A percentile compares a stretch with the other conserved stretches of the same genome.
These are phyloP conservation scores for Euphrasia arctica DNA, from an alignment of 305 asterid species.

Conservation along the genomic window DNA sequence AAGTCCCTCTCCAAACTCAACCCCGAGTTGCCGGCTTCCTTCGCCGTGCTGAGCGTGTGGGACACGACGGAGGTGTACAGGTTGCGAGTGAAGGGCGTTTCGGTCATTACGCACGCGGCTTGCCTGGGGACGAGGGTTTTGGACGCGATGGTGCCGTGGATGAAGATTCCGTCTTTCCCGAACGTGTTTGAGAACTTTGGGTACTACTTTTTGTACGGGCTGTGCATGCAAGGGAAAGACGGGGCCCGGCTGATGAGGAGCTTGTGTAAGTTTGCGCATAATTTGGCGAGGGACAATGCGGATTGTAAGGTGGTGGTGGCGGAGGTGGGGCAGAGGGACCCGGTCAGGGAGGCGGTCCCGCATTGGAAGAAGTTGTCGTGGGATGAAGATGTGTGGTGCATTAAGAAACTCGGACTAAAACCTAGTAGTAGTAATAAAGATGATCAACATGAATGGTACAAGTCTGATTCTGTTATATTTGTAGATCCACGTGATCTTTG, in stretches of 20 bases:
- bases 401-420: constrained; percentile 46
- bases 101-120: constrained; percentile 44
- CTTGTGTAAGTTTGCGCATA: constrained; percentile 56
- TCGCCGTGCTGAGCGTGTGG: constrained; percentile 59
- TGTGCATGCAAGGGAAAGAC: constrained; percentile 66
- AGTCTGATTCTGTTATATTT: constrained; percentile 46
- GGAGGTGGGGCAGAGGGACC: constrained; percentile 66
- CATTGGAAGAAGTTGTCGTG: constrained; percentile 81
- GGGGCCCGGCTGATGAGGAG: constrained; percentile 49
- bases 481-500: constrained; percentile 89
- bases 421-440: not conserved
- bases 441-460: constrained; percentile 41
- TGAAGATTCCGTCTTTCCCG: constrained; percentile 56
- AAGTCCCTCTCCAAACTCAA: constrained; percentile 42
- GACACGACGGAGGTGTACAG: constrained; percentile 46
- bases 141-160: constrained; percentile 60
- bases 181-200: constrained; percentile 62
- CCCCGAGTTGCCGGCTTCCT: constrained; percentile 44
- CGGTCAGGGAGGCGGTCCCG: constrained; percentile 57
- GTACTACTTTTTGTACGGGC: constrained; percentile 58
- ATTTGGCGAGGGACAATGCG: constrained; percentile 50
- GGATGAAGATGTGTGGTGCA: constrained; percentile 90
- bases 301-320: constrained; percentile 61
- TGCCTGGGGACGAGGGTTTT: constrained; percentile 48
- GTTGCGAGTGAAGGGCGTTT: constrained; percentile 65